Evolutionary conservation across 768 basidiomycete species (phyloP), one percentile per base, ranked within the genome.

Genomic region (Suillus cothurnatus): DNA sequence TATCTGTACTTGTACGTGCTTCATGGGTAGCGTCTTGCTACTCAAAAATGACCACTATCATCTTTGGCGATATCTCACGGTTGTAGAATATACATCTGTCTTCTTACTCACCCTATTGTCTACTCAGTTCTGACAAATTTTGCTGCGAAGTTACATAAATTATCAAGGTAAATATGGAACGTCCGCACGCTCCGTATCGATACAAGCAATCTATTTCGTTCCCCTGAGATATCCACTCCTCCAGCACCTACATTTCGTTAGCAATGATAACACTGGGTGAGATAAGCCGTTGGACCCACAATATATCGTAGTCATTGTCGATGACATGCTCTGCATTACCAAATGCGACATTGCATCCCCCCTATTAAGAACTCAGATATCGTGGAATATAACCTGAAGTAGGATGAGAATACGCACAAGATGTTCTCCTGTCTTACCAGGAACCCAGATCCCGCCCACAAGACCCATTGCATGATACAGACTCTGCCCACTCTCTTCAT

Each of bases 401-500:
- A 45, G 2, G 15, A 41, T 11, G 23, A 6, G 6, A 68, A 14
- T 41, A 77, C 85, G 28, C 65, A 90, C 90, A 36, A 93, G 77
- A 76, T 93, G 92, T 65, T 84, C 80, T 1, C 85, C 88, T 1
- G 87, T 84, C 78, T 93, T 93, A 2, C 91, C 92, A 6, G 91
- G 91, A n/a, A 93, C 86, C 43, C 70, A 78, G 15, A 86, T 72
- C 0, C 84, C 85, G 39, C 82, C 73, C 56, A 91, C 76, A 1
- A 65, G 66, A 4, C 81, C 88, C 32, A 88, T 71, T 0, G 86
- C 92, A 71, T 94, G 92, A 67, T 89, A 93, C 53, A 93, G 77
- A 73, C 84, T 86, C 9, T 72, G 74, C 1, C 90, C 91, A 65
- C 79, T 74, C 39, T 91, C 87, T 76, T 94, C 92, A 67, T 91